Conservation (phyloP, 106 monocot genomes). For the Dendrobium nobile region DNA sequence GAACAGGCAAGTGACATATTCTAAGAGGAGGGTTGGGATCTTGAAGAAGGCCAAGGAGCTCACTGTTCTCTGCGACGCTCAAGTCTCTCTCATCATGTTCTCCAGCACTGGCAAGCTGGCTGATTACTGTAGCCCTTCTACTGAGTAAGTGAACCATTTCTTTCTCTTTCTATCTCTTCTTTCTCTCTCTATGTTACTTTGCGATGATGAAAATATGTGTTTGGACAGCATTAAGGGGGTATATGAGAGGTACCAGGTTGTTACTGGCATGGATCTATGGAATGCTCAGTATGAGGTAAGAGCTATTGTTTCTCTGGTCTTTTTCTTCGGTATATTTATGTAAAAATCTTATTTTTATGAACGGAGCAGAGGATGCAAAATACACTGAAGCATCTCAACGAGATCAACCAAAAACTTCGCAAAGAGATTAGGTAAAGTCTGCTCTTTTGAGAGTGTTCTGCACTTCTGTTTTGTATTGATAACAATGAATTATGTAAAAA, state of each 20-base stretch:
- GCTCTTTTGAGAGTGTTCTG: no score
- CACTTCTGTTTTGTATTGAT: no score
- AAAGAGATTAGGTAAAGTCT: constrained; percentile 63
- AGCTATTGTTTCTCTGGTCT: background rate
- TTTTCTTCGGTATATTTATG: background rate
- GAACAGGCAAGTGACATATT: constrained; percentile 91
- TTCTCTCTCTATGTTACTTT: background rate
- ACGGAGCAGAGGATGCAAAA: constrained; percentile 69
- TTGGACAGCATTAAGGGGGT: constrained; percentile 47
- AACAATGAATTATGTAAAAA: no score
- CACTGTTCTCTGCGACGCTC: constrained; percentile 82
- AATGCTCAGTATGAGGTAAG: constrained; percentile 64
- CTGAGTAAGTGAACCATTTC: constrained; percentile 31
- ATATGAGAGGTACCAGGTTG: constrained; percentile 64
- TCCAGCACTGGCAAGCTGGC: constrained; percentile 71
- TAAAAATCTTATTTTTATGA: constrained; percentile 9
- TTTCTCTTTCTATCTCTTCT: background rate
- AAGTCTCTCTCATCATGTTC: constrained; percentile 76
- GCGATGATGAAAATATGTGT: background rate
- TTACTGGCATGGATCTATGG: constrained; percentile 62
- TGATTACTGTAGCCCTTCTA: constrained; percentile 80
- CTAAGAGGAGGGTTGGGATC: constrained; percentile 75
- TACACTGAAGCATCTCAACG: constrained; percentile 59
- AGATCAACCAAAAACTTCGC: constrained; percentile 71
- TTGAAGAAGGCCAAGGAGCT: constrained; percentile 92